A percentile compares a stretch with the other conserved stretches of the same genome.
Evolutionary conservation across 2,329 filamentous ascomycete species (phyloP).

Genomic region (Aspergillus brunneoviolaceus): DNA sequence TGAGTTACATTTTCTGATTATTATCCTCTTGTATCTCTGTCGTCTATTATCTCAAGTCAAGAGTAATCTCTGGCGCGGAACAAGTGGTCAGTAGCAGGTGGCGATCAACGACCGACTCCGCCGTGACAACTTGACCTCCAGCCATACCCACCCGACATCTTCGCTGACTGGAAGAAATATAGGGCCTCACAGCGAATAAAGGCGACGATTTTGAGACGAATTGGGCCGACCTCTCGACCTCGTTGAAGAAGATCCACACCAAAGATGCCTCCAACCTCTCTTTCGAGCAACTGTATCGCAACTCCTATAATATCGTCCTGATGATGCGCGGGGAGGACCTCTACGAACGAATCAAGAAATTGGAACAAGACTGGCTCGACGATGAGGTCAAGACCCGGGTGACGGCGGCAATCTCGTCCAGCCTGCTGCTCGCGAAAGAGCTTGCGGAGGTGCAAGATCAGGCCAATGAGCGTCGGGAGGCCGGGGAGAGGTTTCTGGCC

Average conservation of each 20-base stretch:
- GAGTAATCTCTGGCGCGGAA: neutral
- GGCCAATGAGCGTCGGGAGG: slow-evolving; percentile 73
- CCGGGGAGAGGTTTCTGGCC: slow-evolving; percentile 79
- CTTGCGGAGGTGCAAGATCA: slow-evolving; percentile 54
- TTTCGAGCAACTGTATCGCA: slow-evolving; percentile 93
- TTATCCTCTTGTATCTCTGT: slow-evolving; percentile 9
- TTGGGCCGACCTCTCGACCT: slow-evolving; percentile 74
- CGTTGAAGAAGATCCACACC: slow-evolving; percentile 83
- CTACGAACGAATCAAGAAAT: slow-evolving; percentile 75
- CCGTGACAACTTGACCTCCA: neutral
- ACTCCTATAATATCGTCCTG: slow-evolving; percentile 89
- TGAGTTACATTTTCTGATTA: slow-evolving; percentile 44
- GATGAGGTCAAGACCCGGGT: slow-evolving; percentile 71
- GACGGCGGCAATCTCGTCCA: slow-evolving; percentile 66
- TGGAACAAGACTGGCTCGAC: slow-evolving; percentile 79
- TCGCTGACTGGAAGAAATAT: neutral
- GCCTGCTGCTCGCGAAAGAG: slow-evolving; percentile 59
- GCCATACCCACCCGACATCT: neutral
- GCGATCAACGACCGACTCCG: neutral
- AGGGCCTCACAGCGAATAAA: slow-evolving; percentile 58
- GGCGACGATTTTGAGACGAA: slow-evolving; percentile 78
- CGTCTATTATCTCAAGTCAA: slow-evolving; percentile 5
- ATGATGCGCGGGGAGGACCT: slow-evolving; percentile 80
- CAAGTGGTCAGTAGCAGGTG: neutral
- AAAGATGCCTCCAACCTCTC: slow-evolving; percentile 87